Percentiles rank a stretch among this genome's conserved stretches.
Conservation (phyloP, 1,284 basidiomycete species). For the Sphaerobolus stellatus region DNA sequence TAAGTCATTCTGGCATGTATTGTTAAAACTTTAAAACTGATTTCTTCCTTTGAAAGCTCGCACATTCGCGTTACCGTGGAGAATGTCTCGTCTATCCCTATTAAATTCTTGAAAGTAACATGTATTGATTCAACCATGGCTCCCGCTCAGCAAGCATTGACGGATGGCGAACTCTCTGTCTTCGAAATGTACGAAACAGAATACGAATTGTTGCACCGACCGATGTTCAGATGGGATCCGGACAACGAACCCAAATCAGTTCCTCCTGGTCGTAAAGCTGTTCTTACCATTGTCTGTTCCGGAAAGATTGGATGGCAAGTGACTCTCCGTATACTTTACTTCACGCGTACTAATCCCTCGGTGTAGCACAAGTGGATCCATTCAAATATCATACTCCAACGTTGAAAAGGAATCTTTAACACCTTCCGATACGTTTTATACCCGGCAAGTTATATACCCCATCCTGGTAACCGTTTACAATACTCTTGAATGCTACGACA, state of each 20-base stretch:
- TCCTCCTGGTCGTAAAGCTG: slow-evolving; percentile 67
- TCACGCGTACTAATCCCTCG: slow-evolving; percentile 2
- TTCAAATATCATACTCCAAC: slow-evolving; percentile 84
- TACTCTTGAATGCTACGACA: slow-evolving; percentile 80
- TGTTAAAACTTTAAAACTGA: neutral
- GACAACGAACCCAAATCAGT: slow-evolving; percentile 56
- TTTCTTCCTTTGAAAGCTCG: slow-evolving; percentile 52
- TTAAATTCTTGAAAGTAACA: slow-evolving; percentile 82
- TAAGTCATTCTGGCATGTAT: slow-evolving; percentile 36
- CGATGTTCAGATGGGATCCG: slow-evolving; percentile 78
- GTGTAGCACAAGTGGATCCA: slow-evolving; percentile 68
- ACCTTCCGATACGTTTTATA: slow-evolving; percentile 63
- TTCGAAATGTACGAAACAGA: slow-evolving; percentile 92
- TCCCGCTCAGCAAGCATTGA: slow-evolving; percentile 71
- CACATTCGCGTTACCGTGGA: slow-evolving; percentile 82
- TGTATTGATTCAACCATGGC: slow-evolving; percentile 89
- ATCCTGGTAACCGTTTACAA: slow-evolving; percentile 91
- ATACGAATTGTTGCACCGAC: slow-evolving; percentile 73
- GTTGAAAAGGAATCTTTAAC: slow-evolving; percentile 34
- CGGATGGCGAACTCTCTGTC: slow-evolving; percentile 77
- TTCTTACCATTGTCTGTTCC: slow-evolving; percentile 70
- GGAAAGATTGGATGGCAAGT: slow-evolving; percentile 90
- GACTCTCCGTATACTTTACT: neutral
- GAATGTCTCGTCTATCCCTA: slow-evolving; percentile 78
- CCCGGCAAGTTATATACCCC: slow-evolving; percentile 80